Evolutionary conservation across 768 basidiomycete species (phyloP), one percentile per base, ranked within the genome.

Genomic region (Leccinum incarnatum): DNA sequence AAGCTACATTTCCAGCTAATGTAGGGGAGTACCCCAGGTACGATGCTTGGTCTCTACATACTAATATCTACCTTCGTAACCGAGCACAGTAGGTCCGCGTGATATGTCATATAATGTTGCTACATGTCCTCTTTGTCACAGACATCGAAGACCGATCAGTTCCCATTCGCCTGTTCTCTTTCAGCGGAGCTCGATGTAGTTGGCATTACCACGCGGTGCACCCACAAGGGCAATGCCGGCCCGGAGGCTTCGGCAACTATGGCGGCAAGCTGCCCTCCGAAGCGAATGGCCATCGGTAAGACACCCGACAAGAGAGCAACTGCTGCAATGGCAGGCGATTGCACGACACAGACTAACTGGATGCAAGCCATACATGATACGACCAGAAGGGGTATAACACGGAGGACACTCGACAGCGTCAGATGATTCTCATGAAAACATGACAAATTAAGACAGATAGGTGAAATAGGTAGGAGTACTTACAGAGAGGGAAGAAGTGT

Each of bases 331-430:
- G 2, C 25, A 2, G 62, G 60, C 1, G 71, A 68, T 19, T 54
- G 40, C 25, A 63, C 10, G 7, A 7, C 34, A 5, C 21, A n/a
- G 30, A 52, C 34, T 2, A 71, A 55, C 36, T 60, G 53, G 10
- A 64, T n/a, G 5, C 50, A 19, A 1, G 61, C 58, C 32, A 65
- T 55, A 9, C 54, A 57, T 3, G 50, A 61, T 36, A 47, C 59
- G 17, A 61, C 63, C 2, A 67, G 27, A 2, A 59, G 55, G 23
- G 71, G 70, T 14, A 71, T 23, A 3, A 21, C 50, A 49, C 72
- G 62, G 2, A 70, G 55, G 19, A 62, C 23, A 37, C 25, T 62
- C 8, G 59, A 59, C 11, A 64, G 2, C 0, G 51, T 53, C n/a
- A 54, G 53, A 53, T 50, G 17, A 1, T 48, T 36, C 68, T 71